Base-by-base conservation (phyloP, 192 early-diverging fungal species). In the Chytriomyces hyalinus region DNA sequence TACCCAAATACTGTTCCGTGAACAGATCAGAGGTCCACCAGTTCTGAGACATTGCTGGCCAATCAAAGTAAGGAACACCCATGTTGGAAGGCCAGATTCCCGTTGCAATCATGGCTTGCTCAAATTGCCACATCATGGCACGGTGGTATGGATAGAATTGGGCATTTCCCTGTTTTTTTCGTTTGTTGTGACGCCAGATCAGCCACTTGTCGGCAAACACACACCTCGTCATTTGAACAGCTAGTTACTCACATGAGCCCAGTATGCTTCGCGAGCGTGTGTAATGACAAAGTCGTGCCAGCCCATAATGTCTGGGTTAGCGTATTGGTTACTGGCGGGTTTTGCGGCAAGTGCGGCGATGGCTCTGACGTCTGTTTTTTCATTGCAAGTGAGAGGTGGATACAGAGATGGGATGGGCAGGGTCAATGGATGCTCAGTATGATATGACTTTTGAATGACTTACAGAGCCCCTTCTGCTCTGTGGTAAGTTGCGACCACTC, bases 111-210 rank as follows among this genome's bases (percentile, higher is more conserved):
- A 75, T 11, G 9, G 73, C 73, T 50, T 75, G 63, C 22, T 75
- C 73, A 65, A 75, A 75, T 9, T 13, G 8, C 6, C 9, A 66
- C 73, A 65, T 48, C 73, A 75, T 75, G 15, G 73, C 73, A n/a
- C 73, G 61, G 63, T 75, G 73, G 64, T 66, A 66, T 26, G 63
- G 73, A 48, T 75, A 66, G 61, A 75, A 75, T 17, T 64, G 20
- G 1, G 61, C 73, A 6, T 46, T 60, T n/a, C 71, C 71, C 60
- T 73, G 71, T 57, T 26, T 28, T 43, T 45, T 62, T n/a, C 59
- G 71, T 11, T 20, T 15, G 11, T 44, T 61, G 4, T 28, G 71
- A 10, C 60, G 22, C 45, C 63, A 46, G 3, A 49, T 71, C 50
- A 15, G 20, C 63, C 8, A 28, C 15, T 28, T 65, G 63, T 3